Evolutionary conservation across 2,329 filamentous ascomycete species (phyloP).

Genomic region (Aspergillus latus): DNA sequence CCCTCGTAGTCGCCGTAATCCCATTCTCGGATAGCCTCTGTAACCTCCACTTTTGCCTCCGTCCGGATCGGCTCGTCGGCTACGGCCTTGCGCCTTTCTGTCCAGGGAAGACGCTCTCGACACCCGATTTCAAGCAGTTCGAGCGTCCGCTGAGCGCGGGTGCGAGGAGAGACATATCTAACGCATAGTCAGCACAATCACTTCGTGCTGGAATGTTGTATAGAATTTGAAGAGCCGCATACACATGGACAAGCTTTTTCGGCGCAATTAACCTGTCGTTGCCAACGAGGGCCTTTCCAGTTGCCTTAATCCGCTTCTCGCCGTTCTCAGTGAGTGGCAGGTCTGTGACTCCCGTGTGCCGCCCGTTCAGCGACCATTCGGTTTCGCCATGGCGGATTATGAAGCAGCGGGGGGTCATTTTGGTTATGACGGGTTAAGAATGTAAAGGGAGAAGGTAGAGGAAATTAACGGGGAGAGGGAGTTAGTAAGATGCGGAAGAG

Average conservation of each 20-base stretch:
- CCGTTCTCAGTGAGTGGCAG: slow-evolving; percentile 81
- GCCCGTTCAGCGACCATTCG: slow-evolving; percentile 86
- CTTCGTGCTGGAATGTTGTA: no score
- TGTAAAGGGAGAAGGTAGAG: background rate
- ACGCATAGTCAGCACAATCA: no score
- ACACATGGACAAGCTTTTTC: slow-evolving; percentile 79
- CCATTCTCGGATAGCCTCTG: slow-evolving; percentile 75
- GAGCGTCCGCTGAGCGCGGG: slow-evolving; percentile 83
- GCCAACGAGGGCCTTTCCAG: slow-evolving; percentile 80
- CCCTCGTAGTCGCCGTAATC: slow-evolving; percentile 88
- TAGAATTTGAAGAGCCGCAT: slow-evolving; percentile 36
- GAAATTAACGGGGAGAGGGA: background rate
- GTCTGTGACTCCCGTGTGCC: slow-evolving; percentile 82
- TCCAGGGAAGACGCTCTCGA: slow-evolving; percentile 70
- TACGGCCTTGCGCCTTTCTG: slow-evolving; percentile 32
- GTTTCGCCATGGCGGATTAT: slow-evolving; percentile 90
- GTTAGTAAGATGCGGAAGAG: background rate
- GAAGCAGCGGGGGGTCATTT: slow-evolving; percentile 69
- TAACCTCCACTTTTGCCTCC: slow-evolving; percentile 35
- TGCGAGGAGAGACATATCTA: slow-evolving; percentile 67
- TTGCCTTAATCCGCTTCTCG: slow-evolving; percentile 71
- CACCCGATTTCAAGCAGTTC: slow-evolving; percentile 78
- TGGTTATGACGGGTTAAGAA: background rate
- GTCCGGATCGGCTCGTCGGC: slow-evolving; percentile 32
- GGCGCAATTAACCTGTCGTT: slow-evolving; percentile 82